Evolutionary conservation across 192 early-diverging fungal genomes (phyloP), one percentile per base, ranked within the genome.

Genomic region (Pilobolus umbonatus): DNA sequence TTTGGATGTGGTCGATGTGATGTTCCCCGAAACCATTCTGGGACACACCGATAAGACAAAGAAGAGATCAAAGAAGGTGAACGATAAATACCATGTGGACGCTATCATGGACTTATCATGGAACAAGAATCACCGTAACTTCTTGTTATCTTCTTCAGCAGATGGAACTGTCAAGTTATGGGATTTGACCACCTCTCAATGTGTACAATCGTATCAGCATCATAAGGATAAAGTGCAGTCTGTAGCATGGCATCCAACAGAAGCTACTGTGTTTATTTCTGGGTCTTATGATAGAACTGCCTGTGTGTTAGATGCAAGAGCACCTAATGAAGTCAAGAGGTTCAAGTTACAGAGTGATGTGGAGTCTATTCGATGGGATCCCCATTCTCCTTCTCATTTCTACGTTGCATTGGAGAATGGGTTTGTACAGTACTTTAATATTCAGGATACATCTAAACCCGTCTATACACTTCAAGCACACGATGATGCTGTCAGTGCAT

Each of bases 101-200:
- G 95, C 96, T 7, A 87, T 99, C 35, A 91, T 98, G 90, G 81
- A 86, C 11, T 75, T 99, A 24, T 84, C 95, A 45, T 98, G 95
- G 95, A 99, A 99, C 78, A 78, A 78, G 52, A 62, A 74, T 43
- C 85, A 87, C 29, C 59, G 81, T 52, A 83, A 83, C 51, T 72
- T 83, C 47, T 74, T 99, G 58, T 88, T 92, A 5, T 91, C 91
- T 19, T 90, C 93, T 11, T 98, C 96, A 17, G 98, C 95, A 31
- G 98, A 99, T 65, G 89, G 84, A 7, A 98, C 96, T 15, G 89
- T 98, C 25, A 99, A 99, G 73, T 81, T 99, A 31, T 99, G 98
- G 98, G 98, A 99, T 62, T 76, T 99, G 61, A 76, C 76, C 19
- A 81, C 82, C 3, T 75, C 73, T 21, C 75, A 75, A 56, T 80